phyloP scores from a whole-genome alignment of 495 filamentous ascomycete species.

The Annulohypoxylon bovei region DNA sequence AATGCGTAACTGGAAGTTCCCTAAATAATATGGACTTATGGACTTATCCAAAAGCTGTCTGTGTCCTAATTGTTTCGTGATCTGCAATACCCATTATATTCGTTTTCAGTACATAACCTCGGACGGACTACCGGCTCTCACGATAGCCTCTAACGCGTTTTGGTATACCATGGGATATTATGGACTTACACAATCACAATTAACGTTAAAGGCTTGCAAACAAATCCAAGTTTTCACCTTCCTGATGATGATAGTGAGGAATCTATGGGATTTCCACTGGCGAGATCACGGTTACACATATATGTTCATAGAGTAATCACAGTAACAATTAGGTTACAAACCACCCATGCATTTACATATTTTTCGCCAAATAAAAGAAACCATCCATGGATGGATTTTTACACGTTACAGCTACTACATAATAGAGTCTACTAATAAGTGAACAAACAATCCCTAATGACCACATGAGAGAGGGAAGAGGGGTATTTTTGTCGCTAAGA shows the following conservation, averaged over 20 bases:
- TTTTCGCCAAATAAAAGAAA: conserved; percentile 5
- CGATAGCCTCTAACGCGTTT: not conserved
- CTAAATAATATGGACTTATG: not conserved
- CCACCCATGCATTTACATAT: not conserved
- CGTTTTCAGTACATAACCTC: conserved; percentile 15
- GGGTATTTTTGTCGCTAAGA: not conserved
- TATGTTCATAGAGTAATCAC: not conserved
- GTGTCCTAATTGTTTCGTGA: not conserved
- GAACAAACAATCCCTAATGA: conserved; percentile 20
- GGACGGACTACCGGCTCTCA: conserved; percentile 11
- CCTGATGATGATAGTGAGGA: conserved; percentile 8
- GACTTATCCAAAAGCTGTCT: conserved; percentile 2
- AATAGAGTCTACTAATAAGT: not conserved
- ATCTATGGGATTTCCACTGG: conserved; percentile 5
- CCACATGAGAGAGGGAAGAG: not conserved
- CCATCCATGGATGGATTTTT: not conserved
- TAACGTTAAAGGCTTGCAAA: too few relatives aligned
- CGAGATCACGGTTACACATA: conserved; percentile 20
- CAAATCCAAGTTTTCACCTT: too few relatives aligned
- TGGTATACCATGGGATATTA: not conserved
- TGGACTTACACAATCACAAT: not conserved
- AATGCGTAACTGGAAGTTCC: conserved; percentile 20
- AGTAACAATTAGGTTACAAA: conserved; percentile 5
- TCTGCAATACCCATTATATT: conserved; percentile 9
- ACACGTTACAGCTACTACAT: conserved; percentile 2